Percentiles rank a stretch among this genome's conserved stretches.
Evolutionary conservation across 1,284 basidiomycete species (phyloP).

Genomic region (Apiotrichum porosum): DNA sequence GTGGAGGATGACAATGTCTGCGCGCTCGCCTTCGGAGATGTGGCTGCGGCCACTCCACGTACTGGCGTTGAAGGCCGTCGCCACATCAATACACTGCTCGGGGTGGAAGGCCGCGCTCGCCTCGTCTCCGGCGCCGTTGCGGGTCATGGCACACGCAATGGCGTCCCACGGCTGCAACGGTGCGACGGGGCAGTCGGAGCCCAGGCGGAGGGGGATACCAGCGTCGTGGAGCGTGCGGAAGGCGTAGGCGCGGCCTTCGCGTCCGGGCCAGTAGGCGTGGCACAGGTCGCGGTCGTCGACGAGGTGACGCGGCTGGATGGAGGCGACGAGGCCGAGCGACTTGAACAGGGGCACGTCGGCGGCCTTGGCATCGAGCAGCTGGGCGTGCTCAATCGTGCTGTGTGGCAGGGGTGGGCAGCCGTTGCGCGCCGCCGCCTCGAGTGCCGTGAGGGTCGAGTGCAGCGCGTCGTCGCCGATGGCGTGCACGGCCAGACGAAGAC

Average conservation of each 20-base stretch:
- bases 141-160: conserved; percentile 33
- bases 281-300: conserved; percentile 39
- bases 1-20: conserved; percentile 30
- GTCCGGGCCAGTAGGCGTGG: conserved; percentile 34
- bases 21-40: conserved; percentile 20
- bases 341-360: conserved; percentile 32
- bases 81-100: conserved; percentile 23
- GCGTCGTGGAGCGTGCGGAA: conserved; percentile 30
- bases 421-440: conserved; percentile 12
- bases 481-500: conserved; percentile 36
- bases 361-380: conserved; percentile 28
- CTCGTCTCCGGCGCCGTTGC: conserved; percentile 4
- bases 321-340: conserved; percentile 31
- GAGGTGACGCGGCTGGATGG: conserved; percentile 41
- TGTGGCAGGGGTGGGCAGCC: conserved; percentile 22
- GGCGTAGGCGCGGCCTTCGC: conserved; percentile 34
- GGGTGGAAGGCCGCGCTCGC: conserved; percentile 13
- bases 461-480: conserved; percentile 43
- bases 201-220: conserved; percentile 32
- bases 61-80: conserved; percentile 20
- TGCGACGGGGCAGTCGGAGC: conserved; percentile 40
- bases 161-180: conserved; percentile 39
- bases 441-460: conserved; percentile 21
- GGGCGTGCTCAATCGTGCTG: conserved; percentile 42
- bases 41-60: conserved; percentile 6